Evolutionary conservation across 768 basidiomycete species (phyloP), one percentile per base, ranked within the genome.

Genomic region (Termitomyces sp.): DNA sequence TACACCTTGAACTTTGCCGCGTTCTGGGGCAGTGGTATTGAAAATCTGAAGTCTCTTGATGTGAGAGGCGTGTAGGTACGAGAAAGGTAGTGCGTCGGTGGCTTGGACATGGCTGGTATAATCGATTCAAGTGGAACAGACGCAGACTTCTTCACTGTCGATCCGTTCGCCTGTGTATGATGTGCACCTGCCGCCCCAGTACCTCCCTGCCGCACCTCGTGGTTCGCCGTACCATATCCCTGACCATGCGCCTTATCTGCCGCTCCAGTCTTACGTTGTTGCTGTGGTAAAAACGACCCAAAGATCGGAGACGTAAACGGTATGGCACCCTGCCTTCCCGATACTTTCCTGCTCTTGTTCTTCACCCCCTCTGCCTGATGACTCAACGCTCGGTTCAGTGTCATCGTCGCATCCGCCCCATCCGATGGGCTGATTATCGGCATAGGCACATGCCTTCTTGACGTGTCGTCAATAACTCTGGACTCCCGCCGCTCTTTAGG

Each of bases 21-120:
- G 7, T 83, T 75, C 58, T 82, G 79, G 0, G 64, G 83, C 9
- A 81, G 71, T 3, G 86, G 83, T 38, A 90, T 84, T 3, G 82
- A 79, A 60, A 92, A 90, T 10, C 79, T 80, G 71, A 93, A 94
- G 62, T 91, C 82, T 3, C 82, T 81, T 0, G 90, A 79, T 0
- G 87, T 88, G 40, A 92, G 77, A 0, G 90, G 82, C 0, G 88
- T 84, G 65, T 92, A 91, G 10, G 79, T 81, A 41, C 86, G 79
- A 1, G 90, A 86, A 22, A 92, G 83, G 63, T 91, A 90, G 36
- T 93, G 87, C 0, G 91, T 93, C 0, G 92, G 91, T 0, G 91
- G 92, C 66, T 90, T 91, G 18, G 88, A 78, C 10, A 74, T 84
- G 1, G 81, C 86, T 0, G 92, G 90, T 44, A 94, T 90, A 60